Conservation (phyloP, 2,329 filamentous ascomycete species). For the Catunica adiposa region DNA sequence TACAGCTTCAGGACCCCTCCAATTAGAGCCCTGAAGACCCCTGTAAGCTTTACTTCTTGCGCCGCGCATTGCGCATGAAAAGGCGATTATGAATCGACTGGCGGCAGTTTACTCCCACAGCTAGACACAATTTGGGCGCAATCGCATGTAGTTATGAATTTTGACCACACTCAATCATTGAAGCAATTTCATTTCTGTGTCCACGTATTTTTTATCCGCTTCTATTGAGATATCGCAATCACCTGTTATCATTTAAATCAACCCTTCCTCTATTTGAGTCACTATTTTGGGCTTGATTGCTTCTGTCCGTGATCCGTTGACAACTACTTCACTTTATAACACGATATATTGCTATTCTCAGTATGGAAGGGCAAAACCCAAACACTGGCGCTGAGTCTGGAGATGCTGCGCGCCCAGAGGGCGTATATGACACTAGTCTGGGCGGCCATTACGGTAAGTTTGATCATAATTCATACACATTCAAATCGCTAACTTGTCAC, state of each 20-base stretch:
- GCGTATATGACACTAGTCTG: conserved; percentile 55
- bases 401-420: conserved; percentile 40
- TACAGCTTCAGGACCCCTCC: neutral
- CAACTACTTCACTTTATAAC: neutral
- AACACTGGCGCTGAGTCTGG: neutral
- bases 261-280: too few relatives aligned
- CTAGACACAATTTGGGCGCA: too few relatives aligned
- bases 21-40: neutral
- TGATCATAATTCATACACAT: neutral
- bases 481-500: conserved; percentile 15
- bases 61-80: too few relatives aligned
- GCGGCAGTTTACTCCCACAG: too few relatives aligned
- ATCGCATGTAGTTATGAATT: too few relatives aligned
- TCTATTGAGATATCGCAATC: too few relatives aligned
- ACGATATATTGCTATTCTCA: neutral
- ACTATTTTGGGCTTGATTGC: too few relatives aligned
- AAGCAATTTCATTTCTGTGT: too few relatives aligned
- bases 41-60: neutral
- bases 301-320: neutral
- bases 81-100: too few relatives aligned
- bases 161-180: too few relatives aligned
- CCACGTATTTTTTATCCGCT: too few relatives aligned
- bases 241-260: too few relatives aligned
- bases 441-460: conserved; percentile 60
- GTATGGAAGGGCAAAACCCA: neutral